Conservation (phyloP, 2,329 filamentous ascomycete genomes). For the Verticillium nonalfalfae region DNA sequence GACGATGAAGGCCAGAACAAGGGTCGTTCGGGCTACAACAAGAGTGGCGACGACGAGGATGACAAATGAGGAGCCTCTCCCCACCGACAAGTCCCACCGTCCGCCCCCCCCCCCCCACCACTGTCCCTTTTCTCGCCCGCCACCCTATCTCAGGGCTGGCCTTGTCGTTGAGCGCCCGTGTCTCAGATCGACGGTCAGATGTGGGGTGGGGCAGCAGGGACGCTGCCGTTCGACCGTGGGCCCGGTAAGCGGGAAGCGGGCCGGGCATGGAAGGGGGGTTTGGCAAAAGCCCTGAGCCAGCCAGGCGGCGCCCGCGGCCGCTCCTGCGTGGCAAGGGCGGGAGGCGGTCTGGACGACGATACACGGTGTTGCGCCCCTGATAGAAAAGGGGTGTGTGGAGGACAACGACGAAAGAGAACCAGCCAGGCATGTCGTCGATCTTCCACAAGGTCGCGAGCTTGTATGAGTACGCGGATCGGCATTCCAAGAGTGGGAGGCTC, state of each 20-base stretch:
- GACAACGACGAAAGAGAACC: not conserved
- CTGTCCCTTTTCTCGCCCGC: not conserved
- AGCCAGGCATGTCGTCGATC: not conserved
- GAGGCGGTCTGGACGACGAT: not conserved
- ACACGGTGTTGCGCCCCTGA: too few species aligned
- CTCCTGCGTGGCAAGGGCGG: not conserved
- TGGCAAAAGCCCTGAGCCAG: not conserved
- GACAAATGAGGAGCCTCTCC: constrained; percentile 18
- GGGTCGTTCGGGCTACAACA: constrained; percentile 43
- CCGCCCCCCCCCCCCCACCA: not conserved
- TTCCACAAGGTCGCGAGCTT: not conserved
- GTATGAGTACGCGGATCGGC: not conserved
- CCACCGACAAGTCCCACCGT: too few species aligned
- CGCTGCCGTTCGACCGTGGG: not conserved
- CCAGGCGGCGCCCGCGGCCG: not conserved
- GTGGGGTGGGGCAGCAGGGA: not conserved
- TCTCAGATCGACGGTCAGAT: not conserved
- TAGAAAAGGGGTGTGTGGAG: not conserved
- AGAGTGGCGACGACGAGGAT: constrained; percentile 24
- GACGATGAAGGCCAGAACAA: constrained; percentile 27
- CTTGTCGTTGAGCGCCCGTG: not conserved
- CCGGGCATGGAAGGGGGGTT: not conserved
- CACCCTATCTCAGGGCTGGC: not conserved
- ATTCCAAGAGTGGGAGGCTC: not conserved
- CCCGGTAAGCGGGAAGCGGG: not conserved